Conservation (phyloP, 306 rosid genomes). For the Castanospermum australe region DNA sequence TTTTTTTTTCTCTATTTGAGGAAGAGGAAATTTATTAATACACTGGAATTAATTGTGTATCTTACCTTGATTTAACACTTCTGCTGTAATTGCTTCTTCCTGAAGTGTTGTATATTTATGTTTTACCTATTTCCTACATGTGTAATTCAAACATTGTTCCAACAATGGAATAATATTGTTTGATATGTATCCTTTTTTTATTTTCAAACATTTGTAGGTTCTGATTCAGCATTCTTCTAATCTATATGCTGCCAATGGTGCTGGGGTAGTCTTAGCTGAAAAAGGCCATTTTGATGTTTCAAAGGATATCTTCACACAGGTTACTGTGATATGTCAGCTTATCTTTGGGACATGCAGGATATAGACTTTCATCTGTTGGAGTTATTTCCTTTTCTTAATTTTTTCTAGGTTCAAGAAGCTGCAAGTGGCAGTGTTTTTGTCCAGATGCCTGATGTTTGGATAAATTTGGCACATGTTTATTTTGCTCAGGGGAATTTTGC, state of each 20-base stretch:
- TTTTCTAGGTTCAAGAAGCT: slow-evolving; percentile 95
- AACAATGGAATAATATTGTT: slow-evolving; percentile 23
- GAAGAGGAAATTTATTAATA: slow-evolving; percentile 13
- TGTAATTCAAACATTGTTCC: not conserved
- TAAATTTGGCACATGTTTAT: slow-evolving; percentile 95
- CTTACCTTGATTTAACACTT: slow-evolving; percentile 2
- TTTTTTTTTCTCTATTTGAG: not conserved
- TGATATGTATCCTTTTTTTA: not conserved
- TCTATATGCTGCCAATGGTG: slow-evolving; percentile 97
- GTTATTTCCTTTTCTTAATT: slow-evolving; percentile 29
- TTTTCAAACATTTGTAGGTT: slow-evolving; percentile 56
- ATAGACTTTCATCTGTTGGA: slow-evolving; percentile 24
- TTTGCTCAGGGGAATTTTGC: slow-evolving; percentile 96
- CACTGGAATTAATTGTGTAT: not conserved
- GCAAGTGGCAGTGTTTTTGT: slow-evolving; percentile 98
- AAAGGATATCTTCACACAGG: slow-evolving; percentile 87
- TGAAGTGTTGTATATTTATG: not conserved
- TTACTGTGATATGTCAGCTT: slow-evolving; percentile 26
- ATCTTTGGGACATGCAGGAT: slow-evolving; percentile 16
- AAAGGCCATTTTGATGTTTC: slow-evolving; percentile 99
- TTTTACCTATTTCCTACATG: not conserved
- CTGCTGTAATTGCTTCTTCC: not conserved
- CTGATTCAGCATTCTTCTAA: slow-evolving; percentile 90
- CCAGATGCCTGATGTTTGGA: slow-evolving; percentile 99
- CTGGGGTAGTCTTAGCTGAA: slow-evolving; percentile 94